Conservation (phyloP, 805 yeast genomes). For the Zygosaccharomyces siamensis region DNA sequence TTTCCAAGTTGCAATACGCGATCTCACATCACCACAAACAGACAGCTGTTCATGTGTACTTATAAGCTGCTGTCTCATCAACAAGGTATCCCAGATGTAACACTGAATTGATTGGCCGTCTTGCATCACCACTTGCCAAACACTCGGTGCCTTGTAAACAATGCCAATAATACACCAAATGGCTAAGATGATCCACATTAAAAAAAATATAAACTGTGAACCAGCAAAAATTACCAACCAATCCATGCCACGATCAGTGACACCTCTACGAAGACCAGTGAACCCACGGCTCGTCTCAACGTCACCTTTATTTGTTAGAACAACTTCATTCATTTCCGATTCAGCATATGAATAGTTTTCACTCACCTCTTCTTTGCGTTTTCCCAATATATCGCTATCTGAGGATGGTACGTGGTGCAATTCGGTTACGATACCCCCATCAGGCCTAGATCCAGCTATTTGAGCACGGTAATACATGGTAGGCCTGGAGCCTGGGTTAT, state of each 20-base stretch:
- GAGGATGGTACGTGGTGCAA: background rate
- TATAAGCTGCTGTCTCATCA: slow-evolving; percentile 39
- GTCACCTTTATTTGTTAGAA: slow-evolving; percentile 13
- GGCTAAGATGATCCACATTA: slow-evolving; percentile 28
- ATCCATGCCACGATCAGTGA: slow-evolving; percentile 23
- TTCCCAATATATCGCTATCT: background rate
- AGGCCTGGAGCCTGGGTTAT: slow-evolving; percentile 23
- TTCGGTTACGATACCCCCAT: background rate
- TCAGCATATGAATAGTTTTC: background rate
- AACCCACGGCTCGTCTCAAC: slow-evolving; percentile 22
- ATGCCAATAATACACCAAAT: slow-evolving; percentile 32
- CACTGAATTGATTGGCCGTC: slow-evolving; percentile 40
- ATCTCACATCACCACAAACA: slow-evolving; percentile 29
- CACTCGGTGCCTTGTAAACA: slow-evolving; percentile 30
- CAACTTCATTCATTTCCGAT: background rate
- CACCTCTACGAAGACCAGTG: slow-evolving; percentile 27
- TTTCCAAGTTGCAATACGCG: slow-evolving; percentile 28
- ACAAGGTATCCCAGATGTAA: slow-evolving; percentile 39
- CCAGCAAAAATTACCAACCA: slow-evolving; percentile 30
- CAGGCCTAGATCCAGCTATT: slow-evolving; percentile 2
- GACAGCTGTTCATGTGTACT: slow-evolving; percentile 26
- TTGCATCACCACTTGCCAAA: slow-evolving; percentile 42
- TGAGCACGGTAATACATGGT: slow-evolving; percentile 15
- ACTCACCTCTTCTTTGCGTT: background rate
- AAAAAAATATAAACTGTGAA: slow-evolving; percentile 24